Percentiles rank a stretch among this genome's conserved stretches.
Conservation (phyloP, 768 basidiomycete species). For the Naganishia antarctica region DNA sequence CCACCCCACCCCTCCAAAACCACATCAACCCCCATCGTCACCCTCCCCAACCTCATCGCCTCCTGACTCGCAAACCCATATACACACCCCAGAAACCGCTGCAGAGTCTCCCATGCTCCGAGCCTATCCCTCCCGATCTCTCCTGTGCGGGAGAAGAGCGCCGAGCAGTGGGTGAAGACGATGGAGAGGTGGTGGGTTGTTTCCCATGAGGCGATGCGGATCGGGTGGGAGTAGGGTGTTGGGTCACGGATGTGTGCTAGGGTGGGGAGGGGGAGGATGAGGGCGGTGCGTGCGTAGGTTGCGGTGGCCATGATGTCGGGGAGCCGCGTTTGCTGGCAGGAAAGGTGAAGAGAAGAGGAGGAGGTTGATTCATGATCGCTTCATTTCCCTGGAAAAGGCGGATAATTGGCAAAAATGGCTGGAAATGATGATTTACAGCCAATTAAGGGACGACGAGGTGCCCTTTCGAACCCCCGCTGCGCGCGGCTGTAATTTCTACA, state of each 20-base stretch:
- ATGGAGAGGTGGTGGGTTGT: conserved; percentile 25
- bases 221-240: conserved; percentile 25
- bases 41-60: conserved; percentile 62
- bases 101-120: conserved; percentile 60
- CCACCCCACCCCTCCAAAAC: conserved; percentile 61
- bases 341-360: neutral
- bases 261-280: conserved; percentile 39
- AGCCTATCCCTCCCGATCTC: conserved; percentile 12
- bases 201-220: conserved; percentile 17
- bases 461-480: too few species aligned
- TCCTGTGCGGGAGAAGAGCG: neutral
- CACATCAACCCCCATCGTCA: conserved; percentile 74
- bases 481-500: too few species aligned
- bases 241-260: conserved; percentile 24
- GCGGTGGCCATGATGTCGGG: neutral
- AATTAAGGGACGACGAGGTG: too few species aligned
- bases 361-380: neutral
- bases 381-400: too few species aligned
- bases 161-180: conserved; percentile 23
- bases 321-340: neutral
- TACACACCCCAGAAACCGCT: conserved; percentile 70
- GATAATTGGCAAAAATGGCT: too few species aligned
- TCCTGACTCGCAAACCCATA: conserved; percentile 80
- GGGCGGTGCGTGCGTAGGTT: conserved; percentile 6
- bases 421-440: too few species aligned